Percentiles rank a stretch among this genome's conserved stretches.
These are phyloP conservation scores for Polytrichum commune DNA, from an alignment of 225 moss, liverwort and hornwort genomes.

Conservation along the genomic window DNA sequence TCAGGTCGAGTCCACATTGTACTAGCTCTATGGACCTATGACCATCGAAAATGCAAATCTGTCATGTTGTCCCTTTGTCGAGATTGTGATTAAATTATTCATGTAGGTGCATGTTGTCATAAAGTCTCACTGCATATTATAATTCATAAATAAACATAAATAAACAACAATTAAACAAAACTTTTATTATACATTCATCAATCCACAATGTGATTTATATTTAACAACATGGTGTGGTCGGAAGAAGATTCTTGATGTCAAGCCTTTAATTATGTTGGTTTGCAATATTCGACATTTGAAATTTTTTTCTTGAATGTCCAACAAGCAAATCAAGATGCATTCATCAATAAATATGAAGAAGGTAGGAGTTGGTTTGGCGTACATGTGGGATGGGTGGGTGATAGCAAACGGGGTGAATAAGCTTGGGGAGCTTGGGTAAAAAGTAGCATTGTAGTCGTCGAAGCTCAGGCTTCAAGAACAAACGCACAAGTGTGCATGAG, in stretches of 20 bases:
- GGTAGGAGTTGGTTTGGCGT: neutral
- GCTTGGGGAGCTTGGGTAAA: conserved; percentile 68
- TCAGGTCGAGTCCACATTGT: conserved; percentile 12
- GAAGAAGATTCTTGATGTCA: too few relatives aligned
- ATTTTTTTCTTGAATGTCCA: neutral
- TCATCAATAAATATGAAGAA: neutral
- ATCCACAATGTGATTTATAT: too few relatives aligned
- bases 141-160: too few relatives aligned
- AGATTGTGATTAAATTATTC: too few relatives aligned
- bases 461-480: conserved; percentile 63
- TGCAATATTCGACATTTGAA: neutral
- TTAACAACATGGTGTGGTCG: too few relatives aligned
- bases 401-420: conserved; percentile 28
- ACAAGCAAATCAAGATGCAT: neutral
- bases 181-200: too few relatives aligned
- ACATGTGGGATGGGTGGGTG: conserved; percentile 56
- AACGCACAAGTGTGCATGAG: conserved; percentile 61
- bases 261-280: too few relatives aligned
- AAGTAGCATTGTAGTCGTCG: conserved; percentile 75
- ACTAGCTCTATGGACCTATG: conserved; percentile 10
- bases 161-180: too few relatives aligned
- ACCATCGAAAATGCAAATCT: neutral
- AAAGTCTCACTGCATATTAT: too few relatives aligned
- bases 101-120: too few relatives aligned
- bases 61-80: too few relatives aligned